Base-by-base conservation (phyloP, 1,284 basidiomycete species). In the Apiotrichum sp. region DNA sequence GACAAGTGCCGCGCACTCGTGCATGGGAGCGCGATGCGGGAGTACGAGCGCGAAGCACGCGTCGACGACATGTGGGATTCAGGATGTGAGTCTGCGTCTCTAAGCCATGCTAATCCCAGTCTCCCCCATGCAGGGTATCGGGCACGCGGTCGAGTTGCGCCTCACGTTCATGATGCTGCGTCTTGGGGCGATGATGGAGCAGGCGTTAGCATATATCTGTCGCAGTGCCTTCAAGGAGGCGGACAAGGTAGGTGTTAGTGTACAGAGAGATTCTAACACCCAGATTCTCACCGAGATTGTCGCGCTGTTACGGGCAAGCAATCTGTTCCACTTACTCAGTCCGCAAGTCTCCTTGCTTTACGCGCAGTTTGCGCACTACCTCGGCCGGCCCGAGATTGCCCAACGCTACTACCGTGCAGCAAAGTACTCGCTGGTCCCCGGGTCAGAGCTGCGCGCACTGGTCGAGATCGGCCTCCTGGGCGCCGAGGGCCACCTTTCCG, bases 51-150 rank as follows among this genome's bases (percentile, higher is more conserved):
- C 34, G 39, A 54, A 2, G 66, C 66, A 11, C 46, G 62, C 6
- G 50, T 56, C 0, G 68, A 66, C 2, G 71, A 72, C 50, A 59
- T 71, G 55, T 74, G 73, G 73, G 71, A 74, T 51, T 45, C 50
- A n/a, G 65, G 65, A 41, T 72, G 73, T 73, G 51, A 66, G 71
- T 58, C 10, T 22, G 14, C 36, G 36, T 9, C 36, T 38, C 36
- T 6, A 2, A 29, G 36, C 8, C 36, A 13, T 33, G 8, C 16
- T 9, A n/a, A 9, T 47, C 50, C 52, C 50, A 72, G 71, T 73
- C 56, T 58, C 62, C 1, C 13, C 50, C 0, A 13, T 40, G 4
- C 71, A 72, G 34, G 65, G 65, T 6, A 42, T 66, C 3, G 53
- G 59, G 1, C 53, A 67, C 9, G 66, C 62, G 1, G 13, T 59